Evolutionary conservation across 768 basidiomycete genomes (phyloP).

Genomic region (Sarcodon aspratus): DNA sequence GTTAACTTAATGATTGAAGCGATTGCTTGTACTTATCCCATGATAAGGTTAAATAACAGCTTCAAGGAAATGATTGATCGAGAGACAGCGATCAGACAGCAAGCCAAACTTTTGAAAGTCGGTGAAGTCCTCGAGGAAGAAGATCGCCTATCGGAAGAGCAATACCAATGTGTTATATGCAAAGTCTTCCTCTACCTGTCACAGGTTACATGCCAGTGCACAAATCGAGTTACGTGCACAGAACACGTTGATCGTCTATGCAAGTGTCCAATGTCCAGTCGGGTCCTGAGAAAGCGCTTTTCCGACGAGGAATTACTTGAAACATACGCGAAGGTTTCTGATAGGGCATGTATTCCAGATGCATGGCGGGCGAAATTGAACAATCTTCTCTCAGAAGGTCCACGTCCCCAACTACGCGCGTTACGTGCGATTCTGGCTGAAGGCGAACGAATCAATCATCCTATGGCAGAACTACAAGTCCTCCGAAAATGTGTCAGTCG

Average conservation of each 20-base stretch:
- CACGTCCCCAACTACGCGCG: constrained; percentile 62
- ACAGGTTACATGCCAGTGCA: constrained; percentile 78
- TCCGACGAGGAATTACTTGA: constrained; percentile 69
- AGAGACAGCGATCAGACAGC: constrained; percentile 59
- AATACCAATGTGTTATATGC: constrained; percentile 91
- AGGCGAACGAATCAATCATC: constrained; percentile 76
- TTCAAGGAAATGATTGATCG: constrained; percentile 83
- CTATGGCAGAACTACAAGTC: constrained; percentile 56
- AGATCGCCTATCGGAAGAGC: constrained; percentile 75
- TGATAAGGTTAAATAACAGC: constrained; percentile 67
- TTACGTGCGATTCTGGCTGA: constrained; percentile 79
- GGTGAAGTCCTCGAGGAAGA: constrained; percentile 62
- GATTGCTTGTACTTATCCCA: constrained; percentile 8
- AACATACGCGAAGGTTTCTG: constrained; percentile 50
- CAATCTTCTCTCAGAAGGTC: constrained; percentile 54
- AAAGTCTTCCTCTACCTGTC: constrained; percentile 94
- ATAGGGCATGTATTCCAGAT: constrained; percentile 62
- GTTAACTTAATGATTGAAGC: neutral
- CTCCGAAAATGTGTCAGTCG: constrained; percentile 71
- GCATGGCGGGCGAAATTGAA: constrained; percentile 67
- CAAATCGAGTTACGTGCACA: constrained; percentile 69
- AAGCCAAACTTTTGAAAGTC: constrained; percentile 48
- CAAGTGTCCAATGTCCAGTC: constrained; percentile 41
- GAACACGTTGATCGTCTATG: constrained; percentile 79
- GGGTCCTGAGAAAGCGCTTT: constrained; percentile 68